Evolutionary conservation across 139 green algal genomes (phyloP), one percentile per base, ranked within the genome.

Genomic region (Chlorella vulgaris): DNA sequence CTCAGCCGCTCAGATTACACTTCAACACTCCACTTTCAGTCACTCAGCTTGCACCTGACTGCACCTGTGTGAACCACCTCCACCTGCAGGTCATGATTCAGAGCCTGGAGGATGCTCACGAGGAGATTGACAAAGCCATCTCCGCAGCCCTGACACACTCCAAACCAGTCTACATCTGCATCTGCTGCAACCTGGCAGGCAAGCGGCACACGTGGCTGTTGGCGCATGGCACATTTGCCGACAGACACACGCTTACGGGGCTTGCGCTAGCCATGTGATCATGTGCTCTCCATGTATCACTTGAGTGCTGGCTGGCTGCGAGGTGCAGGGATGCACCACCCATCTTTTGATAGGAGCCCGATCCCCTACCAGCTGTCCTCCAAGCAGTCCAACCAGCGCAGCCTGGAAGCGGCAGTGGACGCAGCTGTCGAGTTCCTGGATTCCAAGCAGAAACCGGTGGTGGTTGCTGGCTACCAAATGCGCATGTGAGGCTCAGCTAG

Each of bases 141-240:
- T 84, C 83, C 24, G 53, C 84, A 10, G 89, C 89, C 0, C 29
- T 96, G 66, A 39, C 33, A 5, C n/a, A 82, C 33, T 65, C 74
- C 33, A 95, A 93, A 81, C 93, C 93, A 1, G 90, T 89, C 19
- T 95, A 95, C 88, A 94, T 97, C 70, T 86, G 90, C 74, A 82
- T 95, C 28, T 84, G 67, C 67, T 93, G 91, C 86, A 95, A 95
- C 63, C 66, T 86, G 47, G 63, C 81, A 21, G 74, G 73, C 69
- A 50, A 6, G 71, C 2, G 1, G 55, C 55, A 29, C 29, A 3
- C 22, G 15, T 61, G 63, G 28, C 31, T 70, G 63, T n/a, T n/a
- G n/a, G n/a, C n/a, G n/a, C n/a, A n/a, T n/a, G n/a, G n/a, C n/a
- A n/a, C n/a, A n/a, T n/a, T n/a, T n/a, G n/a, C n/a, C n/a, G n/a